phyloP scores from a whole-genome alignment of 495 filamentous ascomycete genomes.

The Lasiosphaeria ovina region DNA sequence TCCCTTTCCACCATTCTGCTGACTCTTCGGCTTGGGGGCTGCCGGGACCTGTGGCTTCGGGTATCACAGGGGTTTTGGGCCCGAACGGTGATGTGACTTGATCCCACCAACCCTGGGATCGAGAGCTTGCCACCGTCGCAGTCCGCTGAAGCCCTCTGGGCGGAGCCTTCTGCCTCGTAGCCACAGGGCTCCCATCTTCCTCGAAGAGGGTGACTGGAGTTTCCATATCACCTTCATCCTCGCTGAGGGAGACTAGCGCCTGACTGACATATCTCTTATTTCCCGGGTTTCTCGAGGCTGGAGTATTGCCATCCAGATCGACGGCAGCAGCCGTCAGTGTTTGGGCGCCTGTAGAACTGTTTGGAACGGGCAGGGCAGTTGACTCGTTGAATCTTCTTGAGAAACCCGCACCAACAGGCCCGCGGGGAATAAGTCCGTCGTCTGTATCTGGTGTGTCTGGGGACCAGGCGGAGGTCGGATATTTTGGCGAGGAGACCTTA shows the following conservation, averaged over 20 bases:
- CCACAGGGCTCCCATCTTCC: conserved; percentile 43
- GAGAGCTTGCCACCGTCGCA: conserved; percentile 46
- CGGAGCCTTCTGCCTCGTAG: conserved; percentile 30
- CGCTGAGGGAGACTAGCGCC: conserved; percentile 25
- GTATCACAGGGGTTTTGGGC: conserved; percentile 20
- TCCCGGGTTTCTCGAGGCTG: background rate
- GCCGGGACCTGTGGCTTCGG: conserved; percentile 18
- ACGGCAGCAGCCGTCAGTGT: conserved; percentile 24
- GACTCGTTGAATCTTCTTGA: conserved; percentile 42
- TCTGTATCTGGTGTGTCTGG: conserved; percentile 47
- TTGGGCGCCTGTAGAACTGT: conserved; percentile 30
- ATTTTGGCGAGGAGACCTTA: conserved; percentile 63
- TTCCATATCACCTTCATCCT: conserved; percentile 35
- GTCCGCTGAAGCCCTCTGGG: conserved; percentile 27
- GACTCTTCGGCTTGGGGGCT: background rate
- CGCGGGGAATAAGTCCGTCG: conserved; percentile 12
- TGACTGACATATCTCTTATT: conserved; percentile 16
- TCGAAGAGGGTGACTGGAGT: conserved; percentile 48
- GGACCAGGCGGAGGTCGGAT: conserved; percentile 63
- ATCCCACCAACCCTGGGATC: conserved; percentile 87
- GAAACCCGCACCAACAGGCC: conserved; percentile 29
- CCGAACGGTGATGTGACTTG: conserved; percentile 74
- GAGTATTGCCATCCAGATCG: conserved; percentile 28
- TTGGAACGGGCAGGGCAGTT: conserved; percentile 63
- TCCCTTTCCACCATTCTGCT: background rate